Conservation (phyloP, 2,329 filamentous ascomycete species). For the Sodiomyces alkalinus region DNA sequence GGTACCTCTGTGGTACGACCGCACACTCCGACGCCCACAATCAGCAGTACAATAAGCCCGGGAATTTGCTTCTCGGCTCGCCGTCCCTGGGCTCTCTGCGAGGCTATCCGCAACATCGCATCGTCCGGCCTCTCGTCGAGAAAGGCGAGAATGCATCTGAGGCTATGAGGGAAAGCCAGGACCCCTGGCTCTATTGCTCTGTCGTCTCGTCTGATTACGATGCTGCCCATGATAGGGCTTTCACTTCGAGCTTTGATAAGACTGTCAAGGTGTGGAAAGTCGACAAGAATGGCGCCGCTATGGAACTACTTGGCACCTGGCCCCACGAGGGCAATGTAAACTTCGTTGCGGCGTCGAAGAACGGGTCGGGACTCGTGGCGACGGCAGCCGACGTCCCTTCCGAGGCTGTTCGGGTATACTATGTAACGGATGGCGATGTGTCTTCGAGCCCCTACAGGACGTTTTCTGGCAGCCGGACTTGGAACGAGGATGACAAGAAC, state of each 20-base stretch:
- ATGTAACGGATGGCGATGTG: slow-evolving; percentile 21
- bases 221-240: slow-evolving; percentile 25
- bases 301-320: slow-evolving; percentile 36
- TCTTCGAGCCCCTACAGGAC: slow-evolving; percentile 19
- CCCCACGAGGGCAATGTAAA: slow-evolving; percentile 43
- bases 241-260: slow-evolving; percentile 46
- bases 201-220: slow-evolving; percentile 47
- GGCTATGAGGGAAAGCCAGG: slow-evolving; percentile 42
- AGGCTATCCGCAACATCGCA: slow-evolving; percentile 41
- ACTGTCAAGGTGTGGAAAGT: slow-evolving; percentile 45
- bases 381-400: slow-evolving; percentile 41
- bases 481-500: slow-evolving; percentile 13
- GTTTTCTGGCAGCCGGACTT: slow-evolving; percentile 22
- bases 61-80: slow-evolving; percentile 44
- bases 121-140: slow-evolving; percentile 35
- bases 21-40: slow-evolving; percentile 48
- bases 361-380: slow-evolving; percentile 33
- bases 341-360: slow-evolving; percentile 40
- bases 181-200: slow-evolving; percentile 48
- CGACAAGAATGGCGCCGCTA: slow-evolving; percentile 18
- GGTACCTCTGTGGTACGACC: slow-evolving; percentile 47
- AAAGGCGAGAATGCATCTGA: slow-evolving; percentile 38
- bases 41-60: slow-evolving; percentile 51
- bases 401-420: slow-evolving; percentile 42
- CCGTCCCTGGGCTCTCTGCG: slow-evolving; percentile 25